Evolutionary conservation across 306 rosid genomes (phyloP).

Genomic region (Trichosanthes truncata): DNA sequence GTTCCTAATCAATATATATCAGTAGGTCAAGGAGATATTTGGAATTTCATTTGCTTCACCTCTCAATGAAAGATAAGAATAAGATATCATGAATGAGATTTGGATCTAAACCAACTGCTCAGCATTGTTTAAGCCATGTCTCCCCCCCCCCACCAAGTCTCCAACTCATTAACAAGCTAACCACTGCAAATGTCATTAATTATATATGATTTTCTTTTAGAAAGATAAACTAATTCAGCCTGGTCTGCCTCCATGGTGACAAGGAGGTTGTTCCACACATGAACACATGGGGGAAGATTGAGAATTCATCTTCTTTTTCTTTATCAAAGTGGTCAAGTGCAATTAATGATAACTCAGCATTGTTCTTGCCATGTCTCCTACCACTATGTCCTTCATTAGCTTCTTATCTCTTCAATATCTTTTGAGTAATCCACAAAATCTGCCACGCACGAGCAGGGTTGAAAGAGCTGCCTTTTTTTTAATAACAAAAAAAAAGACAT

Average conservation of each 20-base stretch:
- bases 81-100: conserved; percentile 18
- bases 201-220: neutral
- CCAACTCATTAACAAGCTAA: conserved; percentile 18
- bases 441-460: neutral
- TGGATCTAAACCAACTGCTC: conserved; percentile 18
- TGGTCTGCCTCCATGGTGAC: conserved; percentile 8
- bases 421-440: neutral
- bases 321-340: neutral
- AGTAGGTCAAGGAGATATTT: conserved; percentile 15
- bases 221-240: conserved; percentile 2
- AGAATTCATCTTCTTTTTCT: neutral
- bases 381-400: neutral
- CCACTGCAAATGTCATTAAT: neutral
- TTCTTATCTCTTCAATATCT: conserved; percentile 5
- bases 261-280: conserved; percentile 1
- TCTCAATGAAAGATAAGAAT: neutral
- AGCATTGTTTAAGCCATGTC: conserved; percentile 22
- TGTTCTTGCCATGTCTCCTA: conserved; percentile 10
- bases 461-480: neutral
- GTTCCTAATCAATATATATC: conserved; percentile 1
- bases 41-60: conserved; percentile 20
- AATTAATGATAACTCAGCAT: conserved; percentile 4
- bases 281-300: conserved; percentile 10
- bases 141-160: conserved; percentile 22
- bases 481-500: neutral